These are phyloP conservation scores for Musa beccarii DNA, from an alignment of 176 grass and related monocot species.

Conservation along the genomic window DNA sequence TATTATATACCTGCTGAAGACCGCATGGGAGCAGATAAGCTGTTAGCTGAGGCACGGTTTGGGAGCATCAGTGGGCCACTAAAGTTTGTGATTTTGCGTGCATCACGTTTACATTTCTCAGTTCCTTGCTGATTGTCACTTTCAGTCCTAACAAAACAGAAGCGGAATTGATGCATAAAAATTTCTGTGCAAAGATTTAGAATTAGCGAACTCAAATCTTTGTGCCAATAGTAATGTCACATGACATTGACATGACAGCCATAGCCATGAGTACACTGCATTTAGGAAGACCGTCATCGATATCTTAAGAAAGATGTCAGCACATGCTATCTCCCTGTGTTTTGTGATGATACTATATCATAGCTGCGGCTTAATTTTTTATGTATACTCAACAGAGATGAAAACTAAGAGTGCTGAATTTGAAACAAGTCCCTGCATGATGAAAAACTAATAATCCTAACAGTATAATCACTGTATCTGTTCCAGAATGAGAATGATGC, in stretches of 20 bases:
- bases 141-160: constrained; percentile 44
- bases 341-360: not conserved
- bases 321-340: not conserved
- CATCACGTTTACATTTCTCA: constrained; percentile 64
- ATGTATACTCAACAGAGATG: not conserved
- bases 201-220: not conserved
- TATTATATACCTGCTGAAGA: constrained; percentile 65
- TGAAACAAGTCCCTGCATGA: not conserved
- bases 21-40: constrained; percentile 89
- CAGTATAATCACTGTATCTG: too few species aligned
- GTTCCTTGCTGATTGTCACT: constrained; percentile 28
- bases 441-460: too few species aligned
- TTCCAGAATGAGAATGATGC: too few species aligned
- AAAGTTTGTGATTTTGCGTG: constrained; percentile 62
- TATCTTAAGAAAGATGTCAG: not conserved
- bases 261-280: not conserved
- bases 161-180: not conserved
- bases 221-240: not conserved
- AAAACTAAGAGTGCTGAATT: not conserved
- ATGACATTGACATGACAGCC: not conserved
- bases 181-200: not conserved
- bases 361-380: not conserved
- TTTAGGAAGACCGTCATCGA: not conserved
- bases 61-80: constrained; percentile 92
- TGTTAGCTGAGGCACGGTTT: constrained; percentile 98